Evolutionary conservation across 2,329 filamentous ascomycete species (phyloP).

Genomic region (Colletotrichum karsti): DNA sequence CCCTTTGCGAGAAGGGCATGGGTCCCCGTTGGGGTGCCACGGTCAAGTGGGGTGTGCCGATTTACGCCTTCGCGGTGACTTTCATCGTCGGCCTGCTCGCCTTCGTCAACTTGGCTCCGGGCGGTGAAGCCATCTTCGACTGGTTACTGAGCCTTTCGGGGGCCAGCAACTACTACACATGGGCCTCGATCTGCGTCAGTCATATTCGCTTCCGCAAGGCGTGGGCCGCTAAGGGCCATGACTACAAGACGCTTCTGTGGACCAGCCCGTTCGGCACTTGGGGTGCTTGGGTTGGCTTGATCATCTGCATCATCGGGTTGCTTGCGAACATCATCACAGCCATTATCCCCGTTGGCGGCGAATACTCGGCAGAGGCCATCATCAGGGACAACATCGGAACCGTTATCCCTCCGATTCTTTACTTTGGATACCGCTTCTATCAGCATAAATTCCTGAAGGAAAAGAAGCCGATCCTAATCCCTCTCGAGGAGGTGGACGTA

Average conservation of each 20-base stretch:
- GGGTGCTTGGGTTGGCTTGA: conserved; percentile 34
- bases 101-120: conserved; percentile 48
- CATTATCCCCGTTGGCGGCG: conserved; percentile 29
- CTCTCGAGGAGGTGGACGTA: conserved; percentile 36
- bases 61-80: conserved; percentile 48
- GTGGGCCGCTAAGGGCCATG: conserved; percentile 46
- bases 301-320: conserved; percentile 39
- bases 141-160: conserved; percentile 57
- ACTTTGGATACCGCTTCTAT: conserved; percentile 34
- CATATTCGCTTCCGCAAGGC: conserved; percentile 55
- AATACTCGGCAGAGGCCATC: conserved; percentile 30
- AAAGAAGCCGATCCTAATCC: conserved; percentile 30
- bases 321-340: conserved; percentile 39
- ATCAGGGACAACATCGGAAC: conserved; percentile 39
- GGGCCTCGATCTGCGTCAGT: conserved; percentile 54
- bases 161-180: conserved; percentile 56
- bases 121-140: conserved; percentile 48
- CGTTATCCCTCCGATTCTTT: conserved; percentile 34
- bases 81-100: conserved; percentile 50
- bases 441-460: conserved; percentile 15
- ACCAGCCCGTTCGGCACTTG: conserved; percentile 38
- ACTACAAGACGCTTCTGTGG: conserved; percentile 42
- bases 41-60: conserved; percentile 49
- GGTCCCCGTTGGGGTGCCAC: conserved; percentile 38
- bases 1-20: conserved; percentile 44